These are phyloP conservation scores for Fagopyrum homotropicum DNA, from an alignment of 148 eudicot genomes.

Conservation along the genomic window DNA sequence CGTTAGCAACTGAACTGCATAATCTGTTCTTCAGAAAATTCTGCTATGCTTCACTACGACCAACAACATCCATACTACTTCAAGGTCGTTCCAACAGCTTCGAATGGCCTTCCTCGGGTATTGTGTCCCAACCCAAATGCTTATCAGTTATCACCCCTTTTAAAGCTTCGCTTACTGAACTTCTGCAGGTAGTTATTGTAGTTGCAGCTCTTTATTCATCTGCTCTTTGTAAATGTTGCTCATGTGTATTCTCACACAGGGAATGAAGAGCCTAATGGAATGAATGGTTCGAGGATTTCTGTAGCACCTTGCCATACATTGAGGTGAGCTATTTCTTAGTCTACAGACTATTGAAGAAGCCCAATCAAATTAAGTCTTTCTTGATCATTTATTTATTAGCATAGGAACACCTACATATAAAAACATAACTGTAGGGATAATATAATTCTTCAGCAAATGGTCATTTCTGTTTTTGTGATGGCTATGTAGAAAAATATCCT, in stretches of 20 bases:
- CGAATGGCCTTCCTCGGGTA: constrained; percentile 74
- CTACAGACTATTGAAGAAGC: not conserved
- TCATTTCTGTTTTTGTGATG: not conserved
- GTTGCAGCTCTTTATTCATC: no score
- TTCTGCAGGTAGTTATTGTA: no score
- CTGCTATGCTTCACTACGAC: constrained; percentile 15
- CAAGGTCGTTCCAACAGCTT: constrained; percentile 50
- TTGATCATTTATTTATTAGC: no score
- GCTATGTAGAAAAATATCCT: no score
- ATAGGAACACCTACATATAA: no score
- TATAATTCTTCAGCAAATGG: no score
- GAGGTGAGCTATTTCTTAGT: not conserved
- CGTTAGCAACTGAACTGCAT: no score
- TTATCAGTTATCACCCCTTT: constrained; percentile 25
- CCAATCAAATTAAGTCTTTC: not conserved
- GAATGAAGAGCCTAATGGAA: not conserved
- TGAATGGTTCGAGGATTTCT: not conserved
- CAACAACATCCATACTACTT: constrained; percentile 17
- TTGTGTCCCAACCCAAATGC: constrained; percentile 31
- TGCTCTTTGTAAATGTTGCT: not conserved
- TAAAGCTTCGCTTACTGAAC: constrained; percentile 40
- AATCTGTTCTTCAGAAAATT: constrained; percentile 15
- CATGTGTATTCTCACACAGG: not conserved
- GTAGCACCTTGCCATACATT: not conserved
- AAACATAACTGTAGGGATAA: no score